Base-by-base conservation (phyloP, 805 yeast genomes). In the Myxozyma monticola region DNA sequence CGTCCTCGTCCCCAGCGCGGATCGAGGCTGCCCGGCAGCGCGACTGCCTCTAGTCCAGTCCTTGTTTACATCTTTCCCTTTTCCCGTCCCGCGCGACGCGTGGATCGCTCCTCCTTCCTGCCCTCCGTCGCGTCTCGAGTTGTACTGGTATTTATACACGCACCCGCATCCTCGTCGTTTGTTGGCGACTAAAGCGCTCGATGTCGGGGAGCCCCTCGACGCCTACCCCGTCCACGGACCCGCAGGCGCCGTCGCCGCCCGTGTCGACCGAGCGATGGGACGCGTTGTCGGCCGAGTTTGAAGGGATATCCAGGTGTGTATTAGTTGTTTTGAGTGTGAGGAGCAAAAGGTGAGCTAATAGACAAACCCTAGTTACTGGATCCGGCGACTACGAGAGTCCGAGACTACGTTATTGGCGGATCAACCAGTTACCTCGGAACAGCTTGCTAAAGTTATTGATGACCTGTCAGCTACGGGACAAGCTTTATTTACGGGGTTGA, bases 251-350 rank as follows among this genome's bases (percentile, higher is more conserved):
- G 35, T 40, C 40, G 12, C 41, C 43, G 8, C 41, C 36, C 15
- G 30, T 28, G 31, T 45, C 26, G 15, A 41, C 38, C 15, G 49
- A 42, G 24, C 37, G 41, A 15, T 51, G 56, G 56, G 51, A 46
- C 21, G 47, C 49, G 10, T 26, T 51, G 18, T 39, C 47, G 8
- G 48, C 49, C 25, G 56, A 51, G 29, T 47, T 51, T 20, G 56
- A 51, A 33, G 53, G 44, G 12, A 47, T 48, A 8, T 43, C 51
- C 38, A 34, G 49, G 55, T 54, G 39, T 15, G 10, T n/a, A 6
- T 4, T 9, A 28, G 10, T 12, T 18, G 25, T 14, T 40, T 12
- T 17, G n/a, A 14, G 4, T 17, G 18, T 10, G n/a, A 10, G 29
- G 29, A 10, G 29, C 9, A 10, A 26, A 7, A 6, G 6, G 29